These are phyloP conservation scores for Botrytis hyacinthi DNA, from an alignment of 2,329 filamentous ascomycete genomes.

Conservation along the genomic window DNA sequence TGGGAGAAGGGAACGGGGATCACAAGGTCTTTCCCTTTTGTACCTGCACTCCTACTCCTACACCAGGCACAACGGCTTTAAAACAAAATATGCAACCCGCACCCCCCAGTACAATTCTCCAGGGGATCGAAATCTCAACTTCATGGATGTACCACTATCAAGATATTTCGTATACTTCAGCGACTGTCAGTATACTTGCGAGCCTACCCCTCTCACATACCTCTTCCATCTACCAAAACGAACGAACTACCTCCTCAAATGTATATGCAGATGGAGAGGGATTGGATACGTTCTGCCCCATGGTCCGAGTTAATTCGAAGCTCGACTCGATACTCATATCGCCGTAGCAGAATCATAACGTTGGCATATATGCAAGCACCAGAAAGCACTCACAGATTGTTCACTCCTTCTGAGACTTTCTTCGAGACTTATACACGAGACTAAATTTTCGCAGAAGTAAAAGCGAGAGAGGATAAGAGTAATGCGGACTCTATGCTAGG, in stretches of 20 bases:
- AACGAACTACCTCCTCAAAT: neutral
- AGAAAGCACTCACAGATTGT: too few relatives aligned
- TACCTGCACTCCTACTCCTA: neutral
- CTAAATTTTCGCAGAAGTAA: neutral
- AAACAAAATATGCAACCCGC: neutral
- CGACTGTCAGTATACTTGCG: neutral
- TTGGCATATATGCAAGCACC: neutral
- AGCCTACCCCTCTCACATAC: rapidly evolving
- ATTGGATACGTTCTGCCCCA: neutral
- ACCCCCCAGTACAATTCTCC: rapidly evolving
- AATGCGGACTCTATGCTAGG: rapidly evolving
- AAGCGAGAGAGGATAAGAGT: neutral
- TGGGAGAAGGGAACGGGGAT: neutral
- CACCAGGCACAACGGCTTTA: rapidly evolving
- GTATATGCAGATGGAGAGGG: neutral
- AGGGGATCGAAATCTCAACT: neutral
- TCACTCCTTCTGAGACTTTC: too few relatives aligned
- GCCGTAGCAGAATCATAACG: neutral
- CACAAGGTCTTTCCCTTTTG: rapidly evolving
- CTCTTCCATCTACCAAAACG: too few relatives aligned
- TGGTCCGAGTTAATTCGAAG: rapidly evolving
- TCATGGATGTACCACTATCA: neutral
- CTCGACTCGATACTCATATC: neutral
- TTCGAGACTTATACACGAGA: neutral
- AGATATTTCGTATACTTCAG: neutral